Percentiles rank a stretch among this genome's conserved stretches.
Evolutionary conservation across 192 early-diverging fungal species (phyloP).

Genomic region (Linnemannia zychae): DNA sequence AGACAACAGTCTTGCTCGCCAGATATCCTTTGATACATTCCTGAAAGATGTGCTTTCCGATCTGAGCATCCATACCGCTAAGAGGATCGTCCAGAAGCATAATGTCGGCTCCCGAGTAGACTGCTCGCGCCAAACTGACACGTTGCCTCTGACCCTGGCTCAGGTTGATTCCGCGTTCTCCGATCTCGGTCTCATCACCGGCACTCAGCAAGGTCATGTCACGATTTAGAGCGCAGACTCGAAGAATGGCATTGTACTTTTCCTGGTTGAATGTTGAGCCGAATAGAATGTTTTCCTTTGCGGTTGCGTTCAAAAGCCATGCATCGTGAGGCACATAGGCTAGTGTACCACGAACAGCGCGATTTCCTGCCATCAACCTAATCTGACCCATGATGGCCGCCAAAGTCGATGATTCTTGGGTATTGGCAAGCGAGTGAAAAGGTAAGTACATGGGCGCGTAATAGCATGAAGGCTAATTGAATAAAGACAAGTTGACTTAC

Average conservation of each 20-base stretch:
- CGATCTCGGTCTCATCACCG: conserved; percentile 80
- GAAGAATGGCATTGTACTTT: conserved; percentile 71
- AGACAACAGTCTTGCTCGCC: conserved; percentile 70
- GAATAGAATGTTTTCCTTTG: conserved; percentile 88
- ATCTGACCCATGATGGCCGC: conserved; percentile 80
- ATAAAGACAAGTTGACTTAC: conserved; percentile 19
- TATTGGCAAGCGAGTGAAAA: neutral
- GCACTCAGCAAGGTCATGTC: conserved; percentile 74
- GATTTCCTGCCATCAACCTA: conserved; percentile 60
- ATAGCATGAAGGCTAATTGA: neutral
- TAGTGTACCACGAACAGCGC: conserved; percentile 67
- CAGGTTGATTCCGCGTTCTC: conserved; percentile 78
- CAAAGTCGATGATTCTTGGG: conserved; percentile 76
- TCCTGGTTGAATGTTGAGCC: conserved; percentile 70
- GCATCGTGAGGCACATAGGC: conserved; percentile 77
- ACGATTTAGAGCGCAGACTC: conserved; percentile 70
- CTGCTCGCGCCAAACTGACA: conserved; percentile 71
- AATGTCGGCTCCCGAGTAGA: conserved; percentile 78
- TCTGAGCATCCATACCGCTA: conserved; percentile 59
- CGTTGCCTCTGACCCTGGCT: conserved; percentile 81
- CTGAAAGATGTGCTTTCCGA: conserved; percentile 65
- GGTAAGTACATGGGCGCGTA: neutral
- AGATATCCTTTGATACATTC: conserved; percentile 65
- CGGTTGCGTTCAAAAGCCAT: conserved; percentile 78
- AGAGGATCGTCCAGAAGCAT: conserved; percentile 81